Percentiles rank a stretch among this genome's conserved stretches.
phyloP scores from a whole-genome alignment of 768 basidiomycete genomes.

The Russula dissimulans region DNA sequence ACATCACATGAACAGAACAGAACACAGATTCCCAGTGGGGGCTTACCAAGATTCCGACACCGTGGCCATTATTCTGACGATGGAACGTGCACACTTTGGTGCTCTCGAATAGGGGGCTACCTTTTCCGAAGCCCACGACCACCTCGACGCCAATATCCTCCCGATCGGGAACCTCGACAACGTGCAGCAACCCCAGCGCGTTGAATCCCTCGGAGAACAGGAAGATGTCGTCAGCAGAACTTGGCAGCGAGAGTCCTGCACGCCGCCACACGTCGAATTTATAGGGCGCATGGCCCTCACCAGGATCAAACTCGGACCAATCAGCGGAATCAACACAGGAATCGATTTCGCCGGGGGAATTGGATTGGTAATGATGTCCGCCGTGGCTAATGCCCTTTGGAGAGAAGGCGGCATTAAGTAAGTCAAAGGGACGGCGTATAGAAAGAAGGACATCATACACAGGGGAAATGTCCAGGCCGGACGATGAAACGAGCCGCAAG shows the following conservation, averaged over 20 bases:
- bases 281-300: background rate
- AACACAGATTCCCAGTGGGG: no score
- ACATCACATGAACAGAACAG: background rate
- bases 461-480: background rate
- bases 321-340: background rate
- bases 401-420: no score
- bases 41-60: conserved; percentile 12
- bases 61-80: conserved; percentile 1
- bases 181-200: background rate
- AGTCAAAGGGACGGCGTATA: no score
- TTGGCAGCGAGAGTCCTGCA: conserved; percentile 6
- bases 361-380: background rate
- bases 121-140: background rate
- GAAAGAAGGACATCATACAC: background rate
- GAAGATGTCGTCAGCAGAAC: conserved; percentile 2
- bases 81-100: conserved; percentile 1
- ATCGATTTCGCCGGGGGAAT: background rate
- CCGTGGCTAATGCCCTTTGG: no score
- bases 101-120: background rate
- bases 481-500: background rate
- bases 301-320: background rate
- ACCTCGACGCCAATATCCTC: conserved; percentile 15
- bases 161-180: background rate
- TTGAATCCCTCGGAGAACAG: background rate
- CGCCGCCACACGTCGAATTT: background rate